Evolutionary conservation across 1,284 basidiomycete genomes (phyloP).

Genomic region (Cutaneotrichosporon dermatis): DNA sequence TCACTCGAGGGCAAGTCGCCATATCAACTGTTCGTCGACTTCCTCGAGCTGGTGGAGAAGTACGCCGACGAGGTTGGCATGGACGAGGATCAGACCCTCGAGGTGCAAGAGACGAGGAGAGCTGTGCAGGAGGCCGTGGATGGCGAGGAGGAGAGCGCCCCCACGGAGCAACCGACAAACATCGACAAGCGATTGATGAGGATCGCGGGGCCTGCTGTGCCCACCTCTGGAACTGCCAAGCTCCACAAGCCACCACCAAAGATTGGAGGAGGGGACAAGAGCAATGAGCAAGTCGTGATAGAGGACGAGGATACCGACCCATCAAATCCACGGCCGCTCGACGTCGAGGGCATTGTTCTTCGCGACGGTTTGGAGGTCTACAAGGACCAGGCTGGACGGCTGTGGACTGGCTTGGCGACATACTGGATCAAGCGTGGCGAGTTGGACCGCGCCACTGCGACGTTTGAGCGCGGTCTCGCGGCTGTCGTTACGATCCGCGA

Average conservation of each 20-base stretch:
- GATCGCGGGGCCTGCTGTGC: constrained; percentile 65
- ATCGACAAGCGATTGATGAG: not conserved
- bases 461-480: constrained; percentile 82
- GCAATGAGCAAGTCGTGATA: constrained; percentile 54
- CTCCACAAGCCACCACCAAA: constrained; percentile 27
- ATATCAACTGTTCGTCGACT: constrained; percentile 88
- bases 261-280: constrained; percentile 27
- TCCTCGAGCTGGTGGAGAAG: constrained; percentile 85
- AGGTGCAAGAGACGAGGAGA: constrained; percentile 45
- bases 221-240: constrained; percentile 47
- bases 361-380: constrained; percentile 82
- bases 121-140: constrained; percentile 52
- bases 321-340: constrained; percentile 64
- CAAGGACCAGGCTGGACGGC: constrained; percentile 90
- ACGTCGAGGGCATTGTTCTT: constrained; percentile 79
- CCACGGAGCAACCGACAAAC: constrained; percentile 31
- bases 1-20: constrained; percentile 93
- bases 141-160: constrained; percentile 31
- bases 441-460: constrained; percentile 79
- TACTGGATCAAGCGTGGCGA: constrained; percentile 98
- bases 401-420: constrained; percentile 95
- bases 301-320: constrained; percentile 82
- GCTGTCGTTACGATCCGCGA: constrained; percentile 89
- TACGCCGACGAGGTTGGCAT: constrained; percentile 90
- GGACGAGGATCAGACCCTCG: constrained; percentile 68